Base-by-base conservation (phyloP, 805 yeast genomes). In the Sungouiella blattae region DNA sequence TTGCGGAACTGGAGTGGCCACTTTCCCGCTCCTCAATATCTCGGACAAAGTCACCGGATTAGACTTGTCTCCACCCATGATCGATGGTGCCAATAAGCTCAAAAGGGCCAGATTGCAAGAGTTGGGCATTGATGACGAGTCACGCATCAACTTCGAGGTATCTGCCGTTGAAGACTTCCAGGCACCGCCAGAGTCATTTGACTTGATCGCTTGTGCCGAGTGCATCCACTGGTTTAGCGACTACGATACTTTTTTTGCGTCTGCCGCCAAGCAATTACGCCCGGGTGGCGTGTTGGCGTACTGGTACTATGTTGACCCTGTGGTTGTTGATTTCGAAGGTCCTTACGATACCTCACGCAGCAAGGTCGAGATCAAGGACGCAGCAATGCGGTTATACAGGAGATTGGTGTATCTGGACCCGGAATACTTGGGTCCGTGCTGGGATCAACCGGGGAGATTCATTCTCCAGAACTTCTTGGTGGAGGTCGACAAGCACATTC, bases 381-480 rank as follows among this genome's bases (percentile, higher is more conserved):
- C 37, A 26, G 62, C 64, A 1, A 34, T 41, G 18, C 43, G 50
- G 7, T 40, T 58, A 14, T 64, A 71, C 60, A 49, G 57, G 28
- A 58, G 66, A 27, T 57, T 64, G 32, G 64, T 60, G 5, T 75
- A 75, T 43, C 68, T 64, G 18, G 64, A 62, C 31, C 64, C 72
- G 0, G 51, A 57, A 2, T 62, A 52, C 28, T 54, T 83, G 30
- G 89, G 89, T 0, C 78, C 80, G 0, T 77, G 77, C 52, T 89
- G 97, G 97, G 84, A 86, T 49, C 83, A 82, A 46, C 93, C 95
- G 0, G 97, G 96, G 0, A 66, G 95, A 31, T 35, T 52, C 5
- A 60, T 73, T 11, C 57, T 89, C 22, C 62, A 80, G 33, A 43
- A 61, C 5, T 50, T 69, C 38, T 67, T 73, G 42, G 49, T 43